A percentile compares a stretch with the other conserved stretches of the same genome.
phyloP scores from a whole-genome alignment of 2,329 filamentous ascomycete genomes.

The Aspergillus transmontanensis region DNA sequence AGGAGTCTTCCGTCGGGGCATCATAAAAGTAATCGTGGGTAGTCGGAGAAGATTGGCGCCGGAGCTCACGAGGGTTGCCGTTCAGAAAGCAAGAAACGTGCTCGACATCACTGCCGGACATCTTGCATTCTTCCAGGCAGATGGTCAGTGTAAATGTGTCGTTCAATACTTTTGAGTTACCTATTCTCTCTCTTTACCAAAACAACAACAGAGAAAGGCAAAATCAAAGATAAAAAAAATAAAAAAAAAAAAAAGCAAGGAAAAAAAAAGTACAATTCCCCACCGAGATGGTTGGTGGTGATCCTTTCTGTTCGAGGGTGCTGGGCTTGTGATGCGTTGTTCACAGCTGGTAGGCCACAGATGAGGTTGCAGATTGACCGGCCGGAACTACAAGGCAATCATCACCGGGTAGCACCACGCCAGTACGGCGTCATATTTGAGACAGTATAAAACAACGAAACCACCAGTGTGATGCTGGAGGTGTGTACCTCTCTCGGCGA shows the following conservation, averaged over 20 bases:
- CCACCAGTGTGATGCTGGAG: conserved; percentile 19
- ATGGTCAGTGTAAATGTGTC: conserved; percentile 24
- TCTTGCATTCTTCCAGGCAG: conserved; percentile 41
- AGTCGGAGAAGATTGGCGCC: conserved; percentile 34
- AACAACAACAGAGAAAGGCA: not conserved
- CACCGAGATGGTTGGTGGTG: conserved; percentile 31
- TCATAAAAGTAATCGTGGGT: conserved; percentile 27
- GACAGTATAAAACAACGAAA: conserved; percentile 20
- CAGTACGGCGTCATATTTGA: conserved; percentile 41
- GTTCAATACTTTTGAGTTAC: not conserved
- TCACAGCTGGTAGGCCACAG: conserved; percentile 38
- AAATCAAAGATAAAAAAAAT: not conserved
- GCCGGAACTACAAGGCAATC: conserved; percentile 42
- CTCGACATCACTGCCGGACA: conserved; percentile 47
- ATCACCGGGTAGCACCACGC: conserved; percentile 40
- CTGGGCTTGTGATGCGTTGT: conserved; percentile 41
- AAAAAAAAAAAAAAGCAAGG: conserved; percentile 1
- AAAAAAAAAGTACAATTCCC: conserved; percentile 12
- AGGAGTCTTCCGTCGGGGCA: conserved; percentile 23
- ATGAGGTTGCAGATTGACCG: conserved; percentile 37
- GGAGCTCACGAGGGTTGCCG: conserved; percentile 30
- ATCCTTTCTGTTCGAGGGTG: conserved; percentile 32
- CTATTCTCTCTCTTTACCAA: conserved; percentile 5
- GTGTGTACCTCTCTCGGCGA: conserved; percentile 11
- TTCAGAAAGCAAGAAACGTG: conserved; percentile 41